Conservation (phyloP, 306 rosid genomes). For the Fragaria iinumae region DNA sequence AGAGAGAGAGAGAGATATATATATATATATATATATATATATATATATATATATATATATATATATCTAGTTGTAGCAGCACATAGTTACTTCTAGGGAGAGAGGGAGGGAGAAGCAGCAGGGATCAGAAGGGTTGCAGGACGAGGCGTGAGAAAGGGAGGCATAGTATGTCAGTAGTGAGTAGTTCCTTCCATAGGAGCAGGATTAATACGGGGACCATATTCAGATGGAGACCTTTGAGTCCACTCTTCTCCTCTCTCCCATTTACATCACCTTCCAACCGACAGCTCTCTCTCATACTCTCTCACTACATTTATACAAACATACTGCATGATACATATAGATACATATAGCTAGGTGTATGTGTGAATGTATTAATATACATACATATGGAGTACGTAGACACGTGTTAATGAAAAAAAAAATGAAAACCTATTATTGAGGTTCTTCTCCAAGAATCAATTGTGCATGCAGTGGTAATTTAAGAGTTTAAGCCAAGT, state of each 20-base stretch:
- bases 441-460: background rate
- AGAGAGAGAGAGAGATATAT: background rate
- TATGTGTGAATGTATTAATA: background rate
- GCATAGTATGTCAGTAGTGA: slow-evolving; percentile 54
- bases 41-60: no score
- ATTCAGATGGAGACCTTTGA: slow-evolving; percentile 51
- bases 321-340: background rate
- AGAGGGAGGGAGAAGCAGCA: slow-evolving; percentile 17
- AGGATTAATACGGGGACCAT: slow-evolving; percentile 50
- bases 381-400: background rate
- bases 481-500: background rate
- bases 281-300: slow-evolving; percentile 28
- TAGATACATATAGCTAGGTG: background rate
- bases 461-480: background rate
- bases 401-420: background rate
- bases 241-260: slow-evolving; percentile 31
- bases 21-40: no score
- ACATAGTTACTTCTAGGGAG: background rate
- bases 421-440: background rate
- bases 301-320: background rate
- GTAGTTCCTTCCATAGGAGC: slow-evolving; percentile 40
- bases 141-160: slow-evolving; percentile 76
- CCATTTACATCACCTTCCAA: slow-evolving; percentile 31
- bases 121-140: slow-evolving; percentile 29
- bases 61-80: background rate